Base-by-base conservation (phyloP, 805 yeast species). In the Tetrapisispora taiwanensis region DNA sequence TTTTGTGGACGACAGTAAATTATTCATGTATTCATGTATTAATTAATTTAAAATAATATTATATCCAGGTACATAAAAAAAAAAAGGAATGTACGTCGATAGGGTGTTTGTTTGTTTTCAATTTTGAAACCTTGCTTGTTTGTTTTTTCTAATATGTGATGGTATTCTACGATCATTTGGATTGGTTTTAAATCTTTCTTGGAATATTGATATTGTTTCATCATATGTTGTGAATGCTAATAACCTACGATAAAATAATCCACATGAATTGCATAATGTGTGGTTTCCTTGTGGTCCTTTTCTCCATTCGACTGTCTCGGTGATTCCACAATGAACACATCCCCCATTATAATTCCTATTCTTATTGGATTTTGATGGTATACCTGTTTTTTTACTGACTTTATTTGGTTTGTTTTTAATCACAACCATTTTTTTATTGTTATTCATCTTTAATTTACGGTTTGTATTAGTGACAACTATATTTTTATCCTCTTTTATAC, bases 201-300 rank as follows among this genome's bases (percentile, higher is more conserved):
- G 24, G 26, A 37, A 37, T 17, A 37, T 37, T 26, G 26, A 19
- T 8, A 37, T 37, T 4, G 40, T 28, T 19, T 37, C 40, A 37
- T 37, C 32, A n/a, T 36, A 36, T 22, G 39, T 22, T 8, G 39
- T 37, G 32, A 28, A 28, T 9, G 22, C 33, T 10, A 37, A 33
- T 10, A 37, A 26, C 17, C 31, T 26, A 7, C 32, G 30, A 27
- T 26, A 37, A 18, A 37, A 37, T 18, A 37, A 17, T 6, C 39
- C 39, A 24, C 39, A 36, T 7, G 39, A 36, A 24, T 36, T 36
- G 9, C 39, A 36, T 6, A 36, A 27, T 13, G 39, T 36, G 14
- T 36, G 39, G 8, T 36, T 36, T 14, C 39, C 39, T 24, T 36
- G 39, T n/a, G 39, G 39, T 15, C 39, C 39, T 24, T 36, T 36